phyloP scores from a whole-genome alignment of 1,139 yeast species.

The Pichia sp. region DNA sequence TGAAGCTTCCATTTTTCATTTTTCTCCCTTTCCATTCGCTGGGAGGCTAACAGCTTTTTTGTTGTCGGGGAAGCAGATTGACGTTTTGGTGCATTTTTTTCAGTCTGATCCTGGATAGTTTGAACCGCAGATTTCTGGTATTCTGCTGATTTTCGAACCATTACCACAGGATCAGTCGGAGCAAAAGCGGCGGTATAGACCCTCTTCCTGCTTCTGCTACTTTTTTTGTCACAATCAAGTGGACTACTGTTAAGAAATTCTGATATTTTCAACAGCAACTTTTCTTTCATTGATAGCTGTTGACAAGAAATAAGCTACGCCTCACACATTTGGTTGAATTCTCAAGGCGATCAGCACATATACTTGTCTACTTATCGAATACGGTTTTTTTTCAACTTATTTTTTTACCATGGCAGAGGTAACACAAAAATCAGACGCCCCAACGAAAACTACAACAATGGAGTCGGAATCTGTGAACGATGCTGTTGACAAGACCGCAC shows the following conservation, averaged over 20 bases:
- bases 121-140: background rate
- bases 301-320: background rate
- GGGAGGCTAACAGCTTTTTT: background rate
- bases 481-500: background rate
- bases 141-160: too few relatives aligned
- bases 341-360: background rate
- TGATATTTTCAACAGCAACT: background rate
- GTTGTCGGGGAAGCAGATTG: background rate
- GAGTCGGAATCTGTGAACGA: background rate
- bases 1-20: background rate
- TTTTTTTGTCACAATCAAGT: background rate
- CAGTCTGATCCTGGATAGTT: background rate
- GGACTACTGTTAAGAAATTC: background rate
- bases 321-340: background rate
- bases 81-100: background rate
- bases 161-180: background rate
- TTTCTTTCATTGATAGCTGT: background rate
- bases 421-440: background rate
- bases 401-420: background rate
- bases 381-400: background rate
- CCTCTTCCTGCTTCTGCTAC: background rate
- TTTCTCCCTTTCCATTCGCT: background rate
- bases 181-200: background rate
- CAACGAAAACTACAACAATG: background rate
- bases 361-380: background rate